A percentile compares a stretch with the other conserved stretches of the same genome.
Evolutionary conservation across 306 rosid genomes (phyloP).

Genomic region (Mucuna pruriens): DNA sequence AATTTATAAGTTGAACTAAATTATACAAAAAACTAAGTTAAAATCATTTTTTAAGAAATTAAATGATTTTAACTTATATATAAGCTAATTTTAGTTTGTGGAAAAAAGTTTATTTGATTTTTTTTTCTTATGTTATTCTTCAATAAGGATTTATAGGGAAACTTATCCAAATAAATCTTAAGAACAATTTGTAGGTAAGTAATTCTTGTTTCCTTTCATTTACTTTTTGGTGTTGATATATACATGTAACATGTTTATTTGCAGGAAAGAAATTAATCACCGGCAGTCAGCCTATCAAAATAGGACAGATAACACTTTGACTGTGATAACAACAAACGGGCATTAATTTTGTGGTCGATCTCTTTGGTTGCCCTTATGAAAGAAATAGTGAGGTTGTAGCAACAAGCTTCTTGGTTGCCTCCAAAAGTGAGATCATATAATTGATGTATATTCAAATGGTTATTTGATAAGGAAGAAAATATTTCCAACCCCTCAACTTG

Average conservation of each 20-base stretch:
- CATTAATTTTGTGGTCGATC: conserved; percentile 46
- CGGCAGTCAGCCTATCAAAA: conserved; percentile 53
- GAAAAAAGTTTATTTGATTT: no score
- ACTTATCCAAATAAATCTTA: no score
- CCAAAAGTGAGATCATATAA: conserved; percentile 28
- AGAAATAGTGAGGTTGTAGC: conserved; percentile 38
- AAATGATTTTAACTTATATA: no score
- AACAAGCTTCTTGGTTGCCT: conserved; percentile 32
- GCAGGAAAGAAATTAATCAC: conserved; percentile 72
- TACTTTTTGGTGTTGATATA: not conserved
- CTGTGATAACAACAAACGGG: conserved; percentile 50
- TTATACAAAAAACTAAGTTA: no score
- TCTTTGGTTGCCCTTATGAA: conserved; percentile 28
- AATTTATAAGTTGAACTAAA: no score
- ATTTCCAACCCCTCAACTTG: conserved; percentile 18
- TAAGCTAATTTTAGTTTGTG: no score
- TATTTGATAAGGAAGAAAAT: conserved; percentile 39
- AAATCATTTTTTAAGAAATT: no score
- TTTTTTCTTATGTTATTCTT: no score
- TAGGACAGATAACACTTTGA: conserved; percentile 53
- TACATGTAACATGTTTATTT: conserved; percentile 24
- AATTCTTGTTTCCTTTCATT: not conserved
- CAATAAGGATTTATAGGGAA: no score
- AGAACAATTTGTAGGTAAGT: conserved; percentile 6
- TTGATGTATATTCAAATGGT: conserved; percentile 42